Evolutionary conservation across 192 early-diverging fungal species (phyloP), one percentile per base, ranked within the genome.

Genomic region (Helicostylum pulchrum): DNA sequence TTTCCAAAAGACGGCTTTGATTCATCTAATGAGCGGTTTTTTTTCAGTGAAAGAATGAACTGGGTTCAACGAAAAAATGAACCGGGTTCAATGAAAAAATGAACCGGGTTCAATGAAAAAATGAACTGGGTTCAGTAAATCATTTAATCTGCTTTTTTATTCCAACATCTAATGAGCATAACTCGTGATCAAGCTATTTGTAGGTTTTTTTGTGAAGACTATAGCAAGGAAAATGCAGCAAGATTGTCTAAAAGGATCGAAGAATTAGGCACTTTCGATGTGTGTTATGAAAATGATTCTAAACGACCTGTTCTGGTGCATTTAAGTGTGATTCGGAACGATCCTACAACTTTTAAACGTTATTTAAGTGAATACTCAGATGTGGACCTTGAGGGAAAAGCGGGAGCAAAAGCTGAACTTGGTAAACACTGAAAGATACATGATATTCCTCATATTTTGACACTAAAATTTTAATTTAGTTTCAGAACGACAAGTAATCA

Each of bases 91-190:
- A n/a, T n/a, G n/a, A n/a, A n/a, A n/a, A n/a, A n/a, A 2, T 26
- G 26, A 26, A 39, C 36, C 36, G 36, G 9, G 36, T 48, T 48
- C 46, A 48, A 4, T 48, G 12, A 19, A 48, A 19, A 48, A 48
- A 2, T 48, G 4, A 54, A 54, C 53, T 10, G 9, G 53, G 0
- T 54, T 54, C 53, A 54, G 10, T 34, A 54, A 31, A 54, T n/a
- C 50, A 20, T 0, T 21, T 52, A 21, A 52, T 52, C 50, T 54
- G 26, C 53, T 54, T 21, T 54, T 53, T 53, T 4, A 54, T 32
- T 54, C 53, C 32, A 54, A 54, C 53, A 54, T 12, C 53, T 15
- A 15, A 54, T 54, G 53, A 54, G 14, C 53, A 54, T 54, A 54
- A 34, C 21, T 54, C 53, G 53, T 34, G 32, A 54, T 54, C 21